These are phyloP conservation scores for Xylaria sp. DNA, from an alignment of 2,329 filamentous ascomycete genomes.

Conservation along the genomic window DNA sequence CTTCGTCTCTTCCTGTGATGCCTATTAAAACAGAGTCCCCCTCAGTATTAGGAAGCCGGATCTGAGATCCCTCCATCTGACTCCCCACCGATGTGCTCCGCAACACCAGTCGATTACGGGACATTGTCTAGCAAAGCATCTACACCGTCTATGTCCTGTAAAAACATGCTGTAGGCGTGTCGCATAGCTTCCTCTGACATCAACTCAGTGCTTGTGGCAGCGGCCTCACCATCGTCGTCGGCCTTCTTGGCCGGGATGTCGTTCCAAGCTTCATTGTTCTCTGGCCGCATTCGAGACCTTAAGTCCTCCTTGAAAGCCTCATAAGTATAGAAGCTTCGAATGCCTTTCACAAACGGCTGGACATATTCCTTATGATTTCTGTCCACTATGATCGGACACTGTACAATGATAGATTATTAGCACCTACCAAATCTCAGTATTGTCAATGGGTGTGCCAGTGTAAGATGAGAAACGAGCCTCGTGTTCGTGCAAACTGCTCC, in stretches of 20 bases:
- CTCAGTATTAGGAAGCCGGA: too few relatives aligned
- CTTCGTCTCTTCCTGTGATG: too few relatives aligned
- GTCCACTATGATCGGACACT: constrained; percentile 15
- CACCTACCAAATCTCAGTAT: background rate
- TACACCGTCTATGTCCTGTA: background rate
- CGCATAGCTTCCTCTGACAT: background rate
- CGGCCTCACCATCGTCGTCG: background rate
- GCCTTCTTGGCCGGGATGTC: constrained; percentile 20
- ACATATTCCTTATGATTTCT: constrained; percentile 28
- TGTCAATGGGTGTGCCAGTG: background rate
- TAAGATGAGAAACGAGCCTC: background rate
- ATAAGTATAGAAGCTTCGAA: too few relatives aligned
- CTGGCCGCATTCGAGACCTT: background rate
- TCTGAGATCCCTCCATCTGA: background rate
- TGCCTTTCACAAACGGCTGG: constrained; percentile 13
- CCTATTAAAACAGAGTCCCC: too few relatives aligned
- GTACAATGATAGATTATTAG: background rate
- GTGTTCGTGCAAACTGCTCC: background rate
- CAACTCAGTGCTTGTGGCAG: background rate
- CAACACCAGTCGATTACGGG: too few relatives aligned
- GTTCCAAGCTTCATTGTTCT: constrained; percentile 13
- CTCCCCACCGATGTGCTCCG: too few relatives aligned
- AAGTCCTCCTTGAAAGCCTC: background rate
- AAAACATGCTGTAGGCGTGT: background rate
- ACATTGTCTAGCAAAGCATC: background rate